Base-by-base conservation (phyloP, 2,329 filamentous ascomycete species). In the Ophiostoma angusticollis region DNA sequence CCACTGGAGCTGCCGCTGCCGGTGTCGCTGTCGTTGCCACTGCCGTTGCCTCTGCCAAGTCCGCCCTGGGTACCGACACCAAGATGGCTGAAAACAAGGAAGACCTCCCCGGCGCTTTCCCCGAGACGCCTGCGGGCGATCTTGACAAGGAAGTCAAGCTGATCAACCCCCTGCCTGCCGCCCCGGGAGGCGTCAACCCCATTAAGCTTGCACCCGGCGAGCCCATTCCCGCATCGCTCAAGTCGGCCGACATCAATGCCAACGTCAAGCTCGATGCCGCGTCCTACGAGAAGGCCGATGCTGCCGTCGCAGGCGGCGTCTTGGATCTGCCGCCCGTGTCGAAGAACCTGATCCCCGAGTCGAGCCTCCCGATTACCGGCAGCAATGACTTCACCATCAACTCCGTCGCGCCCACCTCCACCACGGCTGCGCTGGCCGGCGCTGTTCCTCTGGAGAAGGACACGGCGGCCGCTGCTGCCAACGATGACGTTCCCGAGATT, bases 241-340 rank as follows among this genome's bases (percentile, higher is more conserved):
- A 76, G 34, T 59, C 69, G 37, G 81, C 83, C 57, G 79, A 80
- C 47, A 65, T 74, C 50, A 80, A 84, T 56, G 64, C 65, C 44
- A 79, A 85, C 36, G 72, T 94, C 53, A 74, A 78, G 52, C 72
- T 84, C 16, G 87, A 95, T 57, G 72, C 85, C 58, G 83, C 78
- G 49, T 89, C 84, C 2, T 96, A 95, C 59, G 80, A 93, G 58
- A 83, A 83, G 58, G 77, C 78, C 47, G 81, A 81, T 52, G 72
- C 76, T 41, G 71, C 77, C 42, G 59, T 78, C 30, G 67, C 70
- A 36, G 71, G 70, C 21, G 41, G 48, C 51, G 64, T 38, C 58
- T 44, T 44, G 2, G 61, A 66, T 40, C 54, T 78, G 25, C 72
- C 75, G 22, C 65, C 68, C 9, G 59, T 78, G 41, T 65, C 70